phyloP scores from a whole-genome alignment of 225 moss, liverwort and hornwort genomes.

The Takakia lepidozioides region DNA sequence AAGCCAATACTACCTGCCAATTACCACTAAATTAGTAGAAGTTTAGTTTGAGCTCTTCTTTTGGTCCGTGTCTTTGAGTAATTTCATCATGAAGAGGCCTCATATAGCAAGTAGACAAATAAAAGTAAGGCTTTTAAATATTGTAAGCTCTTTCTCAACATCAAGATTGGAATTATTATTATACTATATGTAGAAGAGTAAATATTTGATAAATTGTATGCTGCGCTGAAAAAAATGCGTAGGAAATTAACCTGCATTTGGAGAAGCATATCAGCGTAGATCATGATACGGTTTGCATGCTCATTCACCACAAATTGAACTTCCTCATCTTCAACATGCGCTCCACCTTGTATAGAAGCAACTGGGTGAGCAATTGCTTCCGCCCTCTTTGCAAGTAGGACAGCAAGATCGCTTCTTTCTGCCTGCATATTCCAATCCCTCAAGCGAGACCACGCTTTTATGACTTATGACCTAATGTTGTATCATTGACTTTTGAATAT shows the following conservation, averaged over 20 bases:
- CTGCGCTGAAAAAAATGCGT: too few relatives aligned
- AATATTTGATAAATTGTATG: too few relatives aligned
- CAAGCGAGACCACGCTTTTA: too few relatives aligned
- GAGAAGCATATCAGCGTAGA: constrained; percentile 81
- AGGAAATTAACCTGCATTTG: constrained; percentile 63
- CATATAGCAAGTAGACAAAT: not conserved
- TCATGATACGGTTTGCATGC: constrained; percentile 82
- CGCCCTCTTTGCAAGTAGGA: constrained; percentile 67
- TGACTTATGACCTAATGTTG: too few relatives aligned
- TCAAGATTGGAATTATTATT: too few relatives aligned
- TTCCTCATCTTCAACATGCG: constrained; percentile 65
- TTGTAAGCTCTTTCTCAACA: too few relatives aligned
- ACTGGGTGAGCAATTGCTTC: constrained; percentile 58
- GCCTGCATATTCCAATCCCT: constrained; percentile 33
- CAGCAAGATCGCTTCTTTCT: constrained; percentile 72
- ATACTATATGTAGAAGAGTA: too few relatives aligned
- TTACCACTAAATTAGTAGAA: too few relatives aligned
- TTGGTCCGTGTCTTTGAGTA: not conserved
- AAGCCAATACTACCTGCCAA: constrained; percentile 54
- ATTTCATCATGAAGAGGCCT: not conserved
- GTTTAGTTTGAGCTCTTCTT: too few relatives aligned
- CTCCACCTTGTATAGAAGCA: constrained; percentile 51
- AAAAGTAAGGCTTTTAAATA: too few relatives aligned
- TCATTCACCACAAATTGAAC: constrained; percentile 79
- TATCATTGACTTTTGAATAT: too few relatives aligned